These are phyloP conservation scores for Tephrocybe sp. DNA, from an alignment of 768 basidiomycete species.

Conservation along the genomic window DNA sequence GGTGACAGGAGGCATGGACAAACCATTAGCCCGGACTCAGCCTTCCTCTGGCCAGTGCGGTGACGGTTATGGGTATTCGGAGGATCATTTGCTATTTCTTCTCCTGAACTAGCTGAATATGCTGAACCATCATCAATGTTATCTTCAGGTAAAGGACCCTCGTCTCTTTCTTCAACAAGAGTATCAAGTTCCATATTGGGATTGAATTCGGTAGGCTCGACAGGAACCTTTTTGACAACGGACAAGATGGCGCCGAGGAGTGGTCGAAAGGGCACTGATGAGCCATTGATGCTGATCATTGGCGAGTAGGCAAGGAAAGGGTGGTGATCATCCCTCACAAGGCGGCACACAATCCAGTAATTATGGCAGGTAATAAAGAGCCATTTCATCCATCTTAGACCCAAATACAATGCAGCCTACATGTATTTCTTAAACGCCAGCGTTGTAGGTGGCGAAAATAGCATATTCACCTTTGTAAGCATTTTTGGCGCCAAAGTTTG, in stretches of 20 bases:
- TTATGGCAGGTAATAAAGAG: constrained; percentile 21
- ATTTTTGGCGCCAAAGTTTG: no score
- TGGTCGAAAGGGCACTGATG: constrained; percentile 20
- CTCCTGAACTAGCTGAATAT: constrained; percentile 12
- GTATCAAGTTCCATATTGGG: constrained; percentile 19
- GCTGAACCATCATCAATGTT: constrained; percentile 10
- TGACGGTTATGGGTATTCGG: constrained; percentile 14
- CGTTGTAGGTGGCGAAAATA: constrained; percentile 11
- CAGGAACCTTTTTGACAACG: constrained; percentile 12
- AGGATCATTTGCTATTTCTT: neutral
- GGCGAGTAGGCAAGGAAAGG: constrained; percentile 22
- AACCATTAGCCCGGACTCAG: neutral
- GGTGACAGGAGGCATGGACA: neutral
- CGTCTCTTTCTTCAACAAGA: constrained; percentile 18
- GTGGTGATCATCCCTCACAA: constrained; percentile 20
- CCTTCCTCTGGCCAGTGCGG: neutral
- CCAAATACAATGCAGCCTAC: constrained; percentile 19
- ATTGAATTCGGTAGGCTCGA: constrained; percentile 13
- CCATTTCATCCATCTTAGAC: constrained; percentile 19
- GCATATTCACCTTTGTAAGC: no score
- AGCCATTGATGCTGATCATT: constrained; percentile 18
- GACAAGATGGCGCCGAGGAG: constrained; percentile 20
- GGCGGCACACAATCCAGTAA: constrained; percentile 22
- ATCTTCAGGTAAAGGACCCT: constrained; percentile 19
- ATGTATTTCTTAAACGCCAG: constrained; percentile 10